phyloP scores from a whole-genome alignment of 1,284 basidiomycete species.

The Sutorius eximius region DNA sequence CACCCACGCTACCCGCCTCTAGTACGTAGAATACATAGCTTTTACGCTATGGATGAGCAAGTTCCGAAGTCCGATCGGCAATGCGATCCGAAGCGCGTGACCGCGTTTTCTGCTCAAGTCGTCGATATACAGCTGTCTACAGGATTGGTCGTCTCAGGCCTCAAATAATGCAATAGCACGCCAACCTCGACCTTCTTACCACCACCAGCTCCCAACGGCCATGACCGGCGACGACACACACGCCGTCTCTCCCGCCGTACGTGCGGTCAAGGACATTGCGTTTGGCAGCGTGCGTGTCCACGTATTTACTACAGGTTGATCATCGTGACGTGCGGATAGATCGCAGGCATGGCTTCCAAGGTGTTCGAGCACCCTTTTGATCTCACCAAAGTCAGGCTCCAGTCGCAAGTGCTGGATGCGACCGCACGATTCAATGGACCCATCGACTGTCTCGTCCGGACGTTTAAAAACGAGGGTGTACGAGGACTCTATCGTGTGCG shows the following conservation, averaged over 20 bases:
- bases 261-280: constrained; percentile 46
- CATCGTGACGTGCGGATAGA: constrained; percentile 38
- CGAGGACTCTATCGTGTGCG: constrained; percentile 84
- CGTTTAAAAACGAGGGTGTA: constrained; percentile 78
- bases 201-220: neutral
- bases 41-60: neutral
- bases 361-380: constrained; percentile 76
- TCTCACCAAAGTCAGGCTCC: constrained; percentile 81
- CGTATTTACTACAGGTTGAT: neutral
- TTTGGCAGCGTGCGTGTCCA: constrained; percentile 49
- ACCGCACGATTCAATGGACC: constrained; percentile 79
- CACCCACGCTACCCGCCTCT: neutral
- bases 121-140: constrained; percentile 19
- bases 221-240: constrained; percentile 27
- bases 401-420: constrained; percentile 79
- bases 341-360: constrained; percentile 74
- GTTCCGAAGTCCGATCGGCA: constrained; percentile 17
- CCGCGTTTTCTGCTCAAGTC: constrained; percentile 21
- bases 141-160: constrained; percentile 23
- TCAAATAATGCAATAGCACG: constrained; percentile 30
- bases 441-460: constrained; percentile 81
- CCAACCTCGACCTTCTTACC: neutral
- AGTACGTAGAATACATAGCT: neutral
- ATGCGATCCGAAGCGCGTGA: constrained; percentile 8
- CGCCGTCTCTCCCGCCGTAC: constrained; percentile 26